A percentile compares a stretch with the other conserved stretches of the same genome.
Conservation (phyloP, 768 basidiomycete genomes). For the Termitomyces sp. region DNA sequence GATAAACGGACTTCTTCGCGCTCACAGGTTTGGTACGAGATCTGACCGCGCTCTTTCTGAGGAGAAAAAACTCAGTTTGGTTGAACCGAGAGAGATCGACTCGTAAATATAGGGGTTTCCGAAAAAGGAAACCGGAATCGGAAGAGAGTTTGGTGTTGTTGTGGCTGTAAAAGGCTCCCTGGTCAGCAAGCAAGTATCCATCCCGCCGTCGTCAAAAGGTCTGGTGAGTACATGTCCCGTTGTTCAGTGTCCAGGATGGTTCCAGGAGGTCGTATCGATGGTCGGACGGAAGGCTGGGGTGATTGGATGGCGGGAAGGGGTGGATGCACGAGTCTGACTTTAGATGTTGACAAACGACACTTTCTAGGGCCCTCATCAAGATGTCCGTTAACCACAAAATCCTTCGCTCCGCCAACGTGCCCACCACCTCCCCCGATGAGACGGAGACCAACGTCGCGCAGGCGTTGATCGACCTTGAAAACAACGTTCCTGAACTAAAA, state of each 20-base stretch:
- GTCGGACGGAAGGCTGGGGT: constrained; percentile 16
- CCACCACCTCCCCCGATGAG: constrained; percentile 83
- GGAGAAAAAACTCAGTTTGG: no score
- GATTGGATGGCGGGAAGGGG: constrained; percentile 29
- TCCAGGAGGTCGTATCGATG: constrained; percentile 19
- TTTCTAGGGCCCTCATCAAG: constrained; percentile 36
- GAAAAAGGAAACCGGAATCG: constrained; percentile 12
- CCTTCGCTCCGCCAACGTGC: constrained; percentile 93
- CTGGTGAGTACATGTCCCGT: constrained; percentile 54
- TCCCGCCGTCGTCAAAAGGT: constrained; percentile 53
- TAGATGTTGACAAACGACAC: constrained; percentile 45
- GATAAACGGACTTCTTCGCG: background rate
- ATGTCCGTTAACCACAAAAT: constrained; percentile 88
- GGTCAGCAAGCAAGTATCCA: constrained; percentile 28
- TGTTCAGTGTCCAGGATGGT: constrained; percentile 20
- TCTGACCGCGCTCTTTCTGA: background rate
- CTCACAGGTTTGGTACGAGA: background rate
- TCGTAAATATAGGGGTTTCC: constrained; percentile 9
- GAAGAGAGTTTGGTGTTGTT: constrained; percentile 24
- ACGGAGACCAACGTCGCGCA: constrained; percentile 90
- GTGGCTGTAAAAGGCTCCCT: constrained; percentile 22
- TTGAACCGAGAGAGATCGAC: no score
- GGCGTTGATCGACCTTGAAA: constrained; percentile 95
- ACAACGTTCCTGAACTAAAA: constrained; percentile 98
- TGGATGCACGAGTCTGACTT: constrained; percentile 45